These are phyloP conservation scores for Venturia effusa DNA, from an alignment of 2,329 filamentous ascomycete genomes.

Conservation along the genomic window DNA sequence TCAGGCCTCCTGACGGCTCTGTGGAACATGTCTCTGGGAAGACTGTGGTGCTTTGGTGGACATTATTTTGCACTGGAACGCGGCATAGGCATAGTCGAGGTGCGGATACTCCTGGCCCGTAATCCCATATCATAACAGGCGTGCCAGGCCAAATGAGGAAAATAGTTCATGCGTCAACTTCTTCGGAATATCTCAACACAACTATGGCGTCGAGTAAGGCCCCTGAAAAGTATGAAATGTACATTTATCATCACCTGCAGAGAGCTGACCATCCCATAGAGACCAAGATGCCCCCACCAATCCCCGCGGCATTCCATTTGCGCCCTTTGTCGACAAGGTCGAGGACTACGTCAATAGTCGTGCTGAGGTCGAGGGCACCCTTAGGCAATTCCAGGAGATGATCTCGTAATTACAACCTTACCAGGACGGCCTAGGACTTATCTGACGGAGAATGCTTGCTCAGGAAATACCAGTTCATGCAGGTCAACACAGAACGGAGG, in stretches of 20 bases:
- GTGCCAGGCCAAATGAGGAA: neutral
- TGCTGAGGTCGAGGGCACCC: constrained; percentile 66
- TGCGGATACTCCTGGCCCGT: too few species aligned
- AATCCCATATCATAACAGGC: too few species aligned
- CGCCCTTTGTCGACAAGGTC: constrained; percentile 78
- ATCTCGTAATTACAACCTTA: constrained; percentile 53
- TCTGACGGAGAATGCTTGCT: neutral
- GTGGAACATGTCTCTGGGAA: neutral
- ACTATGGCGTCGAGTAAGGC: neutral
- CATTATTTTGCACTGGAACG: too few species aligned
- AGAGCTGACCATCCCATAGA: constrained; percentile 10
- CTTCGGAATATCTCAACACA: too few species aligned
- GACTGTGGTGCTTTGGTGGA: neutral
- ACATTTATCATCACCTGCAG: neutral
- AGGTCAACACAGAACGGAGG: constrained; percentile 79
- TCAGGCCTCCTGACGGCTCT: constrained; percentile 29
- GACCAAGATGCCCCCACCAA: constrained; percentile 50
- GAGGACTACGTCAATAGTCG: constrained; percentile 77
- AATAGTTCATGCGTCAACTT: neutral
- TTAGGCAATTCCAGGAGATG: constrained; percentile 86
- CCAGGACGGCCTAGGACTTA: neutral
- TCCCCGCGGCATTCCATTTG: constrained; percentile 70
- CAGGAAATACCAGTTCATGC: constrained; percentile 98
- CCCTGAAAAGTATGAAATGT: neutral
- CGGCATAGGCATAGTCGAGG: too few species aligned